Percentiles rank a stretch among this genome's conserved stretches.
These are phyloP conservation scores for Trifolium dubium DNA, from an alignment of 306 rosid genomes.

Conservation along the genomic window DNA sequence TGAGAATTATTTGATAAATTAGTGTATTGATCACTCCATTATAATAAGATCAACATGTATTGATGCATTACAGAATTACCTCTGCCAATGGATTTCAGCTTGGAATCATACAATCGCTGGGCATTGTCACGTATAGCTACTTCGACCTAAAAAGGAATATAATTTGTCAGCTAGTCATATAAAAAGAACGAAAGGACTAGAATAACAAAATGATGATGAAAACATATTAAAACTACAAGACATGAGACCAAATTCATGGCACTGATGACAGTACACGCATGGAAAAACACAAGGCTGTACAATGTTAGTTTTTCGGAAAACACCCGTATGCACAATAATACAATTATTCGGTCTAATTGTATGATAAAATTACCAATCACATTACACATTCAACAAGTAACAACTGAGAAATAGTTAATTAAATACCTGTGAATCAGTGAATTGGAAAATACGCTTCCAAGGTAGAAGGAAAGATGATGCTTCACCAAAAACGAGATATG, in stretches of 20 bases:
- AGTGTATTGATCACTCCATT: constrained; percentile 4
- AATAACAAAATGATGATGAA: background rate
- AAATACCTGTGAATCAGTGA: constrained; percentile 93
- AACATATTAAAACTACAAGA: constrained; percentile 25
- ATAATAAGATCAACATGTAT: background rate
- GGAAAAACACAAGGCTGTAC: constrained; percentile 16
- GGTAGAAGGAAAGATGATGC: constrained; percentile 96
- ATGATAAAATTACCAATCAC: background rate
- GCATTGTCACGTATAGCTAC: constrained; percentile 96
- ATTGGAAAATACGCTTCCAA: constrained; percentile 93
- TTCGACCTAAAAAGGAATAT: constrained; percentile 63
- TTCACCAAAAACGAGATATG: constrained; percentile 91
- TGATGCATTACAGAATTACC: constrained; percentile 53
- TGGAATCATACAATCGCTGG: constrained; percentile 77
- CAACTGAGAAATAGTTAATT: constrained; percentile 26
- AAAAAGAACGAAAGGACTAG: constrained; percentile 4
- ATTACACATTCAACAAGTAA: constrained; percentile 11
- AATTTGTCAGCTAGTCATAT: constrained; percentile 26
- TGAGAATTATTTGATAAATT: background rate
- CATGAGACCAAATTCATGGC: constrained; percentile 24
- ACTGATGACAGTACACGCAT: background rate
- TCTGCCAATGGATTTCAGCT: constrained; percentile 75
- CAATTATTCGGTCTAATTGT: constrained; percentile 8
- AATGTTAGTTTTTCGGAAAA: background rate
- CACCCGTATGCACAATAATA: background rate